Evolutionary conservation across 768 basidiomycete species (phyloP).

Genomic region (Pleurotus djamor): DNA sequence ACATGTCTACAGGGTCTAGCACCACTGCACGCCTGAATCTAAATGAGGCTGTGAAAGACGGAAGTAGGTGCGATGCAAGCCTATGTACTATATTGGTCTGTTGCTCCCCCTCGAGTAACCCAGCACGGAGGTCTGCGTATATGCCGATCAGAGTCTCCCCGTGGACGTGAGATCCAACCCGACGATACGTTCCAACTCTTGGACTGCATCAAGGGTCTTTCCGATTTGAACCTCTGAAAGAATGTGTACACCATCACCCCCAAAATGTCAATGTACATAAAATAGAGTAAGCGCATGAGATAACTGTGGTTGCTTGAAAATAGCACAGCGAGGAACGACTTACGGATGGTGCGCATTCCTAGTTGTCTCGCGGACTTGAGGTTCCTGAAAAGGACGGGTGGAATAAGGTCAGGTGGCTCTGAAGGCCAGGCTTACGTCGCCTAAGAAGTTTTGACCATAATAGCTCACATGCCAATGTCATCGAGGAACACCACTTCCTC

Average conservation of each 20-base stretch:
- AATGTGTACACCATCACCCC: conserved; percentile 13
- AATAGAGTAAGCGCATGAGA: too few relatives aligned
- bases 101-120: not conserved
- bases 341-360: conserved; percentile 84
- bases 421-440: not conserved
- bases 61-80: not conserved
- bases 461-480: conserved; percentile 75
- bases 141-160: conserved; percentile 7
- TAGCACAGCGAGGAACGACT: conserved; percentile 20
- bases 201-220: conserved; percentile 57
- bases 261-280: not conserved
- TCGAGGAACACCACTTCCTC: conserved; percentile 74
- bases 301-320: too few relatives aligned
- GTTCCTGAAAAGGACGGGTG: conserved; percentile 49
- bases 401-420: conserved; percentile 4
- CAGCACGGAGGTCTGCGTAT: not conserved
- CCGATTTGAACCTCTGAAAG: conserved; percentile 67
- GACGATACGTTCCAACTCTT: conserved; percentile 56
- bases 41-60: conserved; percentile 1
- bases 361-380: conserved; percentile 70
- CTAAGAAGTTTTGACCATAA: not conserved
- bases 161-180: conserved; percentile 58
- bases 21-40: not conserved
- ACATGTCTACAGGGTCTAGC: conserved; percentile 4
- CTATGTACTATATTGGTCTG: not conserved